A percentile compares a stretch with the other conserved stretches of the same genome.
Evolutionary conservation across 2,329 filamentous ascomycete genomes (phyloP).

Genomic region (Zymoseptoria passerinii): DNA sequence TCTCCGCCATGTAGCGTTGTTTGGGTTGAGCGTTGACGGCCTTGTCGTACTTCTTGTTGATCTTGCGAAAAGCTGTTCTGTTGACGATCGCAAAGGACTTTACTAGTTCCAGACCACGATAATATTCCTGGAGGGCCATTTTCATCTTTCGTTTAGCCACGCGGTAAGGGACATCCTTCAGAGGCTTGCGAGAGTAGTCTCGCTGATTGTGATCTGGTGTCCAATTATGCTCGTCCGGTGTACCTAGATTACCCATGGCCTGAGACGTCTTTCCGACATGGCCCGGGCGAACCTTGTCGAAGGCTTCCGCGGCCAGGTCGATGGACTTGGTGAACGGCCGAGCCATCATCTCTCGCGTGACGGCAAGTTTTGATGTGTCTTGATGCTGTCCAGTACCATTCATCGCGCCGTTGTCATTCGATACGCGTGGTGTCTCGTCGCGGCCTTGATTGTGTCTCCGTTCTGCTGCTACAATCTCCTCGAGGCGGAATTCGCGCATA

Average conservation of each 20-base stretch:
- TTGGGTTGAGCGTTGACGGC: conserved; percentile 68
- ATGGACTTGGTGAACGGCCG: conserved; percentile 11
- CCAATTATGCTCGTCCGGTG: conserved; percentile 25
- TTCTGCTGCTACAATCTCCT: conserved; percentile 55
- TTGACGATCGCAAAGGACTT: conserved; percentile 89
- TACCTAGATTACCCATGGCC: conserved; percentile 33
- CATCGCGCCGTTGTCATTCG: background rate
- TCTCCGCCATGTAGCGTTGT: conserved; percentile 78
- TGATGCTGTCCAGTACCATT: background rate
- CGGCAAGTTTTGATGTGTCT: conserved; percentile 1
- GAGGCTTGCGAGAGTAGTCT: conserved; percentile 37
- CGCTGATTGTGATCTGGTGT: conserved; percentile 24
- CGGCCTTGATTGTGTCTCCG: conserved; percentile 21
- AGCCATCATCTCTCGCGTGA: conserved; percentile 1
- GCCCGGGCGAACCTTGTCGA: conserved; percentile 31
- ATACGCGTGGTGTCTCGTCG: background rate
- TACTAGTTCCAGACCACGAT: conserved; percentile 80
- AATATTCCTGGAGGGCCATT: conserved; percentile 83
- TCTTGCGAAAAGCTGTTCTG: conserved; percentile 86
- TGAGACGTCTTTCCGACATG: conserved; percentile 50
- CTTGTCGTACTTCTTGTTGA: conserved; percentile 99
- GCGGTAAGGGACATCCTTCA: conserved; percentile 64
- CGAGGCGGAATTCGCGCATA: conserved; percentile 75
- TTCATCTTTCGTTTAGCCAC: conserved; percentile 89
- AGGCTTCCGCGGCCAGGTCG: conserved; percentile 11